Conservation (phyloP, 75 land plant species). For the Picea glauca region DNA sequence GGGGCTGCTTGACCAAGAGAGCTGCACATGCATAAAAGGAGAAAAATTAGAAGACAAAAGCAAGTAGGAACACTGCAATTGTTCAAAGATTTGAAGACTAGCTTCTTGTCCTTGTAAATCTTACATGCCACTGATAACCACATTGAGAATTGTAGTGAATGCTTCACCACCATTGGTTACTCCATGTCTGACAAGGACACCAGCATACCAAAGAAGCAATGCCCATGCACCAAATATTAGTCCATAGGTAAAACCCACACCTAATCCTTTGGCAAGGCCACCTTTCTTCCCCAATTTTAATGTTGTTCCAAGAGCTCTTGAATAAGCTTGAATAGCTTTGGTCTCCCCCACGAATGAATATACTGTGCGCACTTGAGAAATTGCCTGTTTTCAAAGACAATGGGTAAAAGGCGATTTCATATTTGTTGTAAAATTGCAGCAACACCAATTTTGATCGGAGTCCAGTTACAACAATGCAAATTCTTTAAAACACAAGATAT, state of each 20-base stretch:
- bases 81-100: constrained; percentile 3
- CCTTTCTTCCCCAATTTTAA: constrained; percentile 50
- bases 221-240: constrained; percentile 63
- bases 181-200: constrained; percentile 49
- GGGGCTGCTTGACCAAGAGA: constrained; percentile 76
- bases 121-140: constrained; percentile 76
- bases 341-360: constrained; percentile 66
- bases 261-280: constrained; percentile 66
- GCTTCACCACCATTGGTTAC: constrained; percentile 75
- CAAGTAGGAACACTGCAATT: not conserved
- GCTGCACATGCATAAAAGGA: constrained; percentile 24
- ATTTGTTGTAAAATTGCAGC: not conserved
- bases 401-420: not conserved
- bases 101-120: constrained; percentile 1
- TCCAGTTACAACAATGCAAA: not conserved
- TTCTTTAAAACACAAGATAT: not conserved
- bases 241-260: constrained; percentile 61
- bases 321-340: constrained; percentile 47
- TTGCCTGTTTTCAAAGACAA: constrained; percentile 25
- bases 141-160: constrained; percentile 71
- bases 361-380: constrained; percentile 69
- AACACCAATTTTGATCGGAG: not conserved
- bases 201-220: constrained; percentile 70
- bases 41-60: constrained; percentile 4
- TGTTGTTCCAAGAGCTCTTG: constrained; percentile 29